Evolutionary conservation across 768 basidiomycete species (phyloP).

Genomic region (Chalciporus chontae): DNA sequence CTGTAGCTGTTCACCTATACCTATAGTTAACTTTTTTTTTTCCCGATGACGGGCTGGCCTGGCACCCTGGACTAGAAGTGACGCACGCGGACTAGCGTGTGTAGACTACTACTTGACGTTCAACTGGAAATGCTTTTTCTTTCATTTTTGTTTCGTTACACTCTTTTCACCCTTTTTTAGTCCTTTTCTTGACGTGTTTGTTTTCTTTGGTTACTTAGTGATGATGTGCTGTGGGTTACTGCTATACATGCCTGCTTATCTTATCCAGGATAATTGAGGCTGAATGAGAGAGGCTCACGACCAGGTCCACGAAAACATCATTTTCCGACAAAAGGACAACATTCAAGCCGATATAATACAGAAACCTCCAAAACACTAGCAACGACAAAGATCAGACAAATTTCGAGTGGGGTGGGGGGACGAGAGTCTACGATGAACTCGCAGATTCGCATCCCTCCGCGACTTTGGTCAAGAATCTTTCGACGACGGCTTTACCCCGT

Average conservation of each 20-base stretch:
- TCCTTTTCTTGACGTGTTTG: neutral
- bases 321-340: neutral
- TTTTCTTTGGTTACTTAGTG: neutral
- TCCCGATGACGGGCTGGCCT: conserved; percentile 23
- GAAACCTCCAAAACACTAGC: neutral
- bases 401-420: no score
- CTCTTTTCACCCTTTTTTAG: neutral
- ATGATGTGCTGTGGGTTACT: neutral
- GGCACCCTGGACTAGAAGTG: conserved; percentile 1
- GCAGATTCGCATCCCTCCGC: conserved; percentile 26
- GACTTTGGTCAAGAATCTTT: conserved; percentile 64
- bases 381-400: neutral
- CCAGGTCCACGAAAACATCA: neutral
- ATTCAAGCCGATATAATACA: neutral
- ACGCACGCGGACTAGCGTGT: neutral
- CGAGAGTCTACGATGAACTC: neutral
- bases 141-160: neutral
- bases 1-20: conserved; percentile 7
- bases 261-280: no score
- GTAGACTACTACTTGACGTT: conserved; percentile 2
- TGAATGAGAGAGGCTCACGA: no score
- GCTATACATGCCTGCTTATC: neutral
- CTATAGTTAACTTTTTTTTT: neutral
- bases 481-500: conserved; percentile 72
- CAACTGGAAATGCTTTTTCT: conserved; percentile 14